Evolutionary conservation across 192 early-diverging fungal species (phyloP), one percentile per base, ranked within the genome.

Genomic region (Rhizophagus clarus): DNA sequence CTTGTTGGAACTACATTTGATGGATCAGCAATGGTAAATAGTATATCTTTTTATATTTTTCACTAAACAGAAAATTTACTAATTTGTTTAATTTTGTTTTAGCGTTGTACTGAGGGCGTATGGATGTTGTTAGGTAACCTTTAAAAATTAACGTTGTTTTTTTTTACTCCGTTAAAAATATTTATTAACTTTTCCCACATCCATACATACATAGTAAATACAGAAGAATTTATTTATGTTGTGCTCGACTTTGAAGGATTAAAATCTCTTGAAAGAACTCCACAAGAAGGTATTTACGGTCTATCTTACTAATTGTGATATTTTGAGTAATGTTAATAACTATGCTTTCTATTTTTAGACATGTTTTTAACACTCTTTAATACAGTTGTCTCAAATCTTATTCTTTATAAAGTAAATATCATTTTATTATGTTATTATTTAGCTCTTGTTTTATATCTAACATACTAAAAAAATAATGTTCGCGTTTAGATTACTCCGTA

Each of bases 61-160:
- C 7, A 3, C 14, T 49, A 47, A 7, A 3, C 1, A 56, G 7
- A 22, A 22, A 56, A 7, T 56, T 56, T 20, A 20, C 3, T 3
- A 22, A 22, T 7, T 40, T 40, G 37, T 56, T 22, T 2, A 49
- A 14, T 14, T 49, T 49, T 15, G 32, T 17, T 15, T 76, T 34
- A 80, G 79, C 79, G 79, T 45, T 80, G 79, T 40, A 80, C 79
- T 11, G 79, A 80, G 22, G 79, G 79, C 3, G 75, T 77, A 40
- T 77, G 75, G 75, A 77, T 77, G 75, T 77, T 62, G 7, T 40
- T 77, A 45, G 75, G 75, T 77, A 64, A 24, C 8, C 8, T 15
- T 56, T 15, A 12, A 32, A 40, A 40, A 31, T 0, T 9, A n/a
- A n/a, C n/a, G n/a, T n/a, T n/a, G n/a, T 29, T 60, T 42, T 40